Evolutionary conservation across 352 stramenopile genomes (phyloP).

Genomic region (Elongisporangium anandrum): DNA sequence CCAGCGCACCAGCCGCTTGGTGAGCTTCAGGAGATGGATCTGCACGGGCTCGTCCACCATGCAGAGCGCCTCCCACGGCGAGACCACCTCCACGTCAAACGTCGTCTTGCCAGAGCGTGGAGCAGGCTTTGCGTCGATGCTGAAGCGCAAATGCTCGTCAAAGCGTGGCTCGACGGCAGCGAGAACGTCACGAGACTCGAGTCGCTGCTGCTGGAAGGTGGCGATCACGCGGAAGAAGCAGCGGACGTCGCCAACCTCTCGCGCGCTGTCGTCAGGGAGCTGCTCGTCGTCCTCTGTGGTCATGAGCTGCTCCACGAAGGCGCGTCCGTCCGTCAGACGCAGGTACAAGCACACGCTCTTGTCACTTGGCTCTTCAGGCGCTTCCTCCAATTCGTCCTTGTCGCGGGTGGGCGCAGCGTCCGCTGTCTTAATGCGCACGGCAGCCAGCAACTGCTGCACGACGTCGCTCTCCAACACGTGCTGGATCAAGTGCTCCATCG

Average conservation of each 20-base stretch:
- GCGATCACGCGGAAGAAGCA: conserved; percentile 50
- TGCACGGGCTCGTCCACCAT: conserved; percentile 57
- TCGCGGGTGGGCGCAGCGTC: neutral
- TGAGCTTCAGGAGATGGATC: conserved; percentile 55
- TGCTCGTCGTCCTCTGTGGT: conserved; percentile 18
- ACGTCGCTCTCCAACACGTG: conserved; percentile 72
- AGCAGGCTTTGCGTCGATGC: conserved; percentile 29
- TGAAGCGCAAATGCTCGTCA: conserved; percentile 64
- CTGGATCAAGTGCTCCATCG: conserved; percentile 35
- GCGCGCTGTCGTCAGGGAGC: conserved; percentile 8
- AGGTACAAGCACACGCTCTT: conserved; percentile 41
- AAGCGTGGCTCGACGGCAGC: conserved; percentile 63
- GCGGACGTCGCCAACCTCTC: conserved; percentile 36
- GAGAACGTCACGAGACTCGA: conserved; percentile 33
- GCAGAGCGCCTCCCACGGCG: conserved; percentile 67
- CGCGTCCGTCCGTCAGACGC: conserved; percentile 46
- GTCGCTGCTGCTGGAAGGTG: conserved; percentile 55
- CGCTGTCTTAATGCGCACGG: conserved; percentile 27
- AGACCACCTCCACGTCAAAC: conserved; percentile 54
- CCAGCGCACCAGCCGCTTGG: conserved; percentile 38
- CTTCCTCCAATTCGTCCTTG: conserved; percentile 5
- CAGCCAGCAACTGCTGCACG: conserved; percentile 59
- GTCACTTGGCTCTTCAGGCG: conserved; percentile 2
- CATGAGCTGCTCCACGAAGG: conserved; percentile 72
- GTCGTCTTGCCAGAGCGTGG: conserved; percentile 14